phyloP scores from a whole-genome alignment of 768 basidiomycete genomes.

The Lactarius hengduanensis region DNA sequence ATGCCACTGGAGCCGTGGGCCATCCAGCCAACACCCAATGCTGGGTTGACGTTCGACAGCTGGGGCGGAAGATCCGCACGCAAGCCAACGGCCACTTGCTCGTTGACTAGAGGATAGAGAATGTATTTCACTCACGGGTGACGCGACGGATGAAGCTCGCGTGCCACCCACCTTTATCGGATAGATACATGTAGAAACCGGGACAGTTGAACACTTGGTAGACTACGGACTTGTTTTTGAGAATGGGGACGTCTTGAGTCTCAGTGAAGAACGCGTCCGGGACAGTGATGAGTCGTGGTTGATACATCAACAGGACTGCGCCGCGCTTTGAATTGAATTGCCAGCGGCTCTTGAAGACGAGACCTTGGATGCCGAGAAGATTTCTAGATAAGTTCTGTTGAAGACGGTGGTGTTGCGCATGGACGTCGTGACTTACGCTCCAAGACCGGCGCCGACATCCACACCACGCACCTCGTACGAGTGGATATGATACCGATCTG shows the following conservation, averaged over 20 bases:
- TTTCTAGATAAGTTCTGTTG: not conserved
- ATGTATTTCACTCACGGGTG: not conserved
- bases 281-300: not conserved
- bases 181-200: conserved; percentile 22
- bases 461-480: conserved; percentile 14
- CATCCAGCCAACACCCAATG: not conserved
- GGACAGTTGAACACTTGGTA: conserved; percentile 14
- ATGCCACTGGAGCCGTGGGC: conserved; percentile 9
- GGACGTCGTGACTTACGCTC: conserved; percentile 8
- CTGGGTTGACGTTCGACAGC: not conserved
- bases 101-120: conserved; percentile 1
- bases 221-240: conserved; percentile 14
- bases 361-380: not conserved
- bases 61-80: not conserved
- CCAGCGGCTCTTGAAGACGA: conserved; percentile 11
- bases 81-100: conserved; percentile 14
- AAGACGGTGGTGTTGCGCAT: not conserved
- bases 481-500: conserved; percentile 10
- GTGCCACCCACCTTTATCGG: conserved; percentile 5
- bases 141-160: not conserved
- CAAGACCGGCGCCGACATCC: not conserved
- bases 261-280: conserved; percentile 5
- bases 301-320: conserved; percentile 21
- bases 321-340: conserved; percentile 21
- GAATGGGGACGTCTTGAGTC: not conserved